Evolutionary conservation across 257 asterid genomes (phyloP).

Genomic region (Nicotiana undulata): DNA sequence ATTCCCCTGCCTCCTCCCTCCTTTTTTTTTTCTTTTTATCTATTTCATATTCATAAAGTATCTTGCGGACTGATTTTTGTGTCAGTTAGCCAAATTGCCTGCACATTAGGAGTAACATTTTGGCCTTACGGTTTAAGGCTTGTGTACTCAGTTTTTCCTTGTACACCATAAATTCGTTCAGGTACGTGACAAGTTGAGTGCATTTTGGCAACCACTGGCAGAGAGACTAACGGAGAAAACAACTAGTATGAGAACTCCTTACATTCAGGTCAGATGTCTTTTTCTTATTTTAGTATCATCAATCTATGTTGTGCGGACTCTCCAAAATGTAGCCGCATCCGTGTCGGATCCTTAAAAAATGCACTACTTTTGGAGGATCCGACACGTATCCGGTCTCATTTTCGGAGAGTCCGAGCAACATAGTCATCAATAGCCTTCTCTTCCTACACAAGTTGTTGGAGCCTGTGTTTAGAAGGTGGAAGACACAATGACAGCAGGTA

Average conservation of each 20-base stretch:
- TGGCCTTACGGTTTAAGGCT: not conserved
- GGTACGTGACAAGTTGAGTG: slow-evolving; percentile 59
- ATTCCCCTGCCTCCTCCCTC: not conserved
- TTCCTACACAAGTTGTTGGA: not conserved
- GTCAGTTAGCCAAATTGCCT: not conserved
- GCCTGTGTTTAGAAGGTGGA: not conserved
- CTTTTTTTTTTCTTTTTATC: not conserved
- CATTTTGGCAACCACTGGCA: slow-evolving; percentile 70
- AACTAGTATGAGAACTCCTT: slow-evolving; percentile 31
- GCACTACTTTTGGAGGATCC: too few species aligned
- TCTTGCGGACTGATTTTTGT: not conserved
- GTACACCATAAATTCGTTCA: slow-evolving; percentile 14
- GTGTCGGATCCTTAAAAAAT: too few species aligned
- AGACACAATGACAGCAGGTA: not conserved
- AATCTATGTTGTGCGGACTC: too few species aligned
- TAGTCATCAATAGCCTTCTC: not conserved
- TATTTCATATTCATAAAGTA: not conserved
- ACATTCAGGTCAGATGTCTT: slow-evolving; percentile 30
- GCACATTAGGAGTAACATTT: not conserved
- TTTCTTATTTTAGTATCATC: not conserved
- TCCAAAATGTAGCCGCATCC: too few species aligned
- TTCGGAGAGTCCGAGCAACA: too few species aligned
- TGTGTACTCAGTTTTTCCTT: not conserved
- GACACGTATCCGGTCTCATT: too few species aligned
- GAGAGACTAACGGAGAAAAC: slow-evolving; percentile 38